These are phyloP conservation scores for Ceriops tagal DNA, from an alignment of 345 rosid species.

Conservation along the genomic window DNA sequence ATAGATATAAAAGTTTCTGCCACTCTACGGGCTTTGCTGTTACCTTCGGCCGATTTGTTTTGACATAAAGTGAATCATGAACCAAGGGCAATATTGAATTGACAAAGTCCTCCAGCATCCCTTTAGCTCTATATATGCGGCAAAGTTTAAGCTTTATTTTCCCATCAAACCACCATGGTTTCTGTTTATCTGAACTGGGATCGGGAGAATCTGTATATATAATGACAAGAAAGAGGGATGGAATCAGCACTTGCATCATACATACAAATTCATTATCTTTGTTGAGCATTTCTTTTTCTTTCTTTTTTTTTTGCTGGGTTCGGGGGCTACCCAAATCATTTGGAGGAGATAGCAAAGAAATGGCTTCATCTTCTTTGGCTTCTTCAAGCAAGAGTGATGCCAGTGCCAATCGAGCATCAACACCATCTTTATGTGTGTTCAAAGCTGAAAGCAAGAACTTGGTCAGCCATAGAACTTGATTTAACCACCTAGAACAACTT, in stretches of 20 bases:
- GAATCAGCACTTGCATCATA: background rate
- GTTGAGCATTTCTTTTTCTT: background rate
- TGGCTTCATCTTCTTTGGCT: slow-evolving; percentile 78
- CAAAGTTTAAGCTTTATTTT: slow-evolving; percentile 75
- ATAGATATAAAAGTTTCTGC: background rate
- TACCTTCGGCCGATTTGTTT: slow-evolving; percentile 65
- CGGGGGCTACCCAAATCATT: slow-evolving; percentile 40
- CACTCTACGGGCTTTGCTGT: background rate
- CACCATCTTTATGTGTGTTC: slow-evolving; percentile 43
- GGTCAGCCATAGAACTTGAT: slow-evolving; percentile 5
- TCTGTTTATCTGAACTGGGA: slow-evolving; percentile 32
- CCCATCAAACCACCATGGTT: slow-evolving; percentile 72
- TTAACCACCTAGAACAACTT: background rate
- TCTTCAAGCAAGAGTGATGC: slow-evolving; percentile 77
- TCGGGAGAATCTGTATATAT: slow-evolving; percentile 23
- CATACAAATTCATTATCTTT: background rate
- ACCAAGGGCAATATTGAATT: slow-evolving; percentile 64
- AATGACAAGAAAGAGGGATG: slow-evolving; percentile 6
- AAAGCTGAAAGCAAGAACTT: slow-evolving; percentile 49
- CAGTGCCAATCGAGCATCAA: slow-evolving; percentile 70
- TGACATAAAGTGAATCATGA: slow-evolving; percentile 51
- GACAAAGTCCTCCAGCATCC: slow-evolving; percentile 71
- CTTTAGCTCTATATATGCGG: slow-evolving; percentile 69
- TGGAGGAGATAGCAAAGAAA: slow-evolving; percentile 71
- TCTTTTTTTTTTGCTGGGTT: background rate